These are phyloP conservation scores for Iodosphaeria phyllophila DNA, from an alignment of 2,329 filamentous ascomycete genomes.

Conservation along the genomic window DNA sequence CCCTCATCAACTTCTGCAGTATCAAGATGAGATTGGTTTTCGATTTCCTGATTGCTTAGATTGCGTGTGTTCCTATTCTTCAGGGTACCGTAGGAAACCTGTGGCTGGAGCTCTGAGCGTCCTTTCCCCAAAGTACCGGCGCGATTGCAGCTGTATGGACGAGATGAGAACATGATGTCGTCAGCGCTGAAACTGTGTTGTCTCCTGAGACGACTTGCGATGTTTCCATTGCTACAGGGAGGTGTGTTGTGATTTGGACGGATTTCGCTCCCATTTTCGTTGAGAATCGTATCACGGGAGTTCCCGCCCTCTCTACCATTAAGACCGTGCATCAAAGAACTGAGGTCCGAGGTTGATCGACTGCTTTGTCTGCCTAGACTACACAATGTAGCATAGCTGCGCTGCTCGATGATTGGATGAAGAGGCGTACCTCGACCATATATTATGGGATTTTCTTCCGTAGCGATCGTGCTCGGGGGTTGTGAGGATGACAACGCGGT, in stretches of 20 bases:
- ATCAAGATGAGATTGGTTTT: no score
- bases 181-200: conserved; percentile 16
- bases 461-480: no score
- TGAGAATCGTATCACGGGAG: no score
- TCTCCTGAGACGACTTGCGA: conserved; percentile 8
- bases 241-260: not conserved
- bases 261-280: no score
- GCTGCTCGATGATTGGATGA: conserved; percentile 21
- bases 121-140: not conserved
- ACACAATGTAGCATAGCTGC: conserved; percentile 16
- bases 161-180: no score
- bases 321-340: conserved; percentile 9
- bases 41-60: no score
- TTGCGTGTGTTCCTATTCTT: no score
- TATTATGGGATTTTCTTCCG: conserved; percentile 14
- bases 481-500: no score
- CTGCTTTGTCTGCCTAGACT: no score
- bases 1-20: no score
- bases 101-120: not conserved
- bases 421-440: conserved; percentile 21
- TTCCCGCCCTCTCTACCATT: no score
- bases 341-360: conserved; percentile 11
- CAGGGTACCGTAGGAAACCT: no score
- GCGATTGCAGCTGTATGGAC: conserved; percentile 2
- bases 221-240: not conserved